A percentile compares a stretch with the other conserved stretches of the same genome.
Conservation (phyloP, 78 protist species). For the Dictyostelium intermedium region DNA sequence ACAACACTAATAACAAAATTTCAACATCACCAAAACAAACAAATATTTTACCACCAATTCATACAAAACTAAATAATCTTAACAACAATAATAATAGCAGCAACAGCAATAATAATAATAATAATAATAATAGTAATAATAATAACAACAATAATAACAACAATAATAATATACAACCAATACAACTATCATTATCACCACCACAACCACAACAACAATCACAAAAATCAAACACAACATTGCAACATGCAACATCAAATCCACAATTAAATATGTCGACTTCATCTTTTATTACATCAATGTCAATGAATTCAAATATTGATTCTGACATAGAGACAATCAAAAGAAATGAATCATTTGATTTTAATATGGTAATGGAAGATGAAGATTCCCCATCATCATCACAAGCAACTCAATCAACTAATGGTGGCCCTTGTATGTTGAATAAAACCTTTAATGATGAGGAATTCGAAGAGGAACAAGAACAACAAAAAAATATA, state of each 20-base stretch:
- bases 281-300: not conserved
- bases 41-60: constrained; percentile 16
- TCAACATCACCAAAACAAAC: constrained; percentile 26
- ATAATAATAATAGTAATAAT: constrained; percentile 3
- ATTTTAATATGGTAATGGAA: not conserved
- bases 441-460: not conserved
- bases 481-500: not conserved
- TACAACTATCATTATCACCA: not conserved
- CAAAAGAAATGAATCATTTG: constrained; percentile 59
- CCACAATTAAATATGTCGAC: not conserved
- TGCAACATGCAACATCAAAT: not conserved
- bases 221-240: not conserved
- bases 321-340: not conserved
- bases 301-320: not conserved
- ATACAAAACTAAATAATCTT: not conserved
- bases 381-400: not conserved
- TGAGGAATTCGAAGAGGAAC: not conserved
- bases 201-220: not conserved
- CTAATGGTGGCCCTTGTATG: not conserved
- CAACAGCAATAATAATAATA: not conserved
- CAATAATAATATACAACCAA: not conserved
- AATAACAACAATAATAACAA: not conserved
- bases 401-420: not conserved
- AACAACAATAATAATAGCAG: not conserved
- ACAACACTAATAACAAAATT: not conserved